Base-by-base conservation (phyloP, 1,284 basidiomycete genomes). In the Inonotus hispidus region DNA sequence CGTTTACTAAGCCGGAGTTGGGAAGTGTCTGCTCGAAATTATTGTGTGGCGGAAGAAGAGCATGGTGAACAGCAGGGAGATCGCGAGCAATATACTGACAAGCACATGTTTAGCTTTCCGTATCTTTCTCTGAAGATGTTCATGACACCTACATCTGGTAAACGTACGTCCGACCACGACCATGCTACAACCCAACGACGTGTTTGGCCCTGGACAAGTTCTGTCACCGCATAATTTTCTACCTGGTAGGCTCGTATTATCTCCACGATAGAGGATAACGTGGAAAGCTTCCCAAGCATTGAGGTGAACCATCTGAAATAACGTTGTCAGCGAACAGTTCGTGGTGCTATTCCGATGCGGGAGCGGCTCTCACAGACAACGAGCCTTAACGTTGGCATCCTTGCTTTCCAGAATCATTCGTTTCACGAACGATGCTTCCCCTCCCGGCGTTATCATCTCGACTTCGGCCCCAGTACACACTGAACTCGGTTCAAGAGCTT, bases 181-280 rank as follows among this genome's bases (percentile, higher is more conserved):
- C 95, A 98, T 0, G 82, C 90, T 0, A 98, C 73, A 0, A 88
- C 90, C 94, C 95, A 98, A 21, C 95, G 82, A 10, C 87, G 81
- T 0, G 95, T 98, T 64, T 87, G 83, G 0, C 94, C 92, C 72
- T 95, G 94, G 1, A 87, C 76, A 52, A 93, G 88, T 69, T 93
- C 87, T 0, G 86, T 85, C 53, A 98, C 75, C 0, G 85, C 89
- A 71, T 95, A 98, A 72, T 96, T 97, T 27, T 82, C 77, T 38
- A 95, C 83, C 87, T 94, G n/a, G 29, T 60, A 21, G 19, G 74
- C 67, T 47, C 80, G 80, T 14, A 98, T 73, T 2, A 79, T 68
- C 0, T 74, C 74, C 0, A 94, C 81, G 1, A 98, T 71, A 1
- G 80, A 73, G 0, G 71, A 71, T 2, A 97, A 76, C 16, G 92